These are phyloP conservation scores for Fraxinus velutina DNA, from an alignment of 305 asterid species.

Conservation along the genomic window DNA sequence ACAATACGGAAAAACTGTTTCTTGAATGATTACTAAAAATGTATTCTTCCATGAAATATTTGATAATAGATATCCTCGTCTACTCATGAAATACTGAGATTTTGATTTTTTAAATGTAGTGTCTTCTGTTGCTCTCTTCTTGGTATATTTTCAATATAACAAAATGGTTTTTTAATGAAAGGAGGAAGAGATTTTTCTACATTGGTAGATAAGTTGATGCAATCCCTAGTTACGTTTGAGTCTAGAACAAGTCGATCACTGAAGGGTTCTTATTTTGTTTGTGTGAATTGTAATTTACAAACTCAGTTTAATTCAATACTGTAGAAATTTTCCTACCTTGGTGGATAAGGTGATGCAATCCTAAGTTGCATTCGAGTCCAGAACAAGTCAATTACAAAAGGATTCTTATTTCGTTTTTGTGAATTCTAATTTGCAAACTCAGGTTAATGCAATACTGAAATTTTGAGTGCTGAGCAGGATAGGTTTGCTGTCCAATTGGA, in stretches of 20 bases:
- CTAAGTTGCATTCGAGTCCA: not conserved
- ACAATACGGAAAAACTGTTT: slow-evolving; percentile 6
- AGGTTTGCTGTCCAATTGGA: slow-evolving; percentile 63
- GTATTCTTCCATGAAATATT: slow-evolving; percentile 11
- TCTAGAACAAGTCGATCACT: not conserved
- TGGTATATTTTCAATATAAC: not conserved
- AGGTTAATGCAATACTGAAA: not conserved
- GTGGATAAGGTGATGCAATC: not conserved
- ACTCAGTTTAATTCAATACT: not conserved
- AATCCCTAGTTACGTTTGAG: slow-evolving; percentile 9
- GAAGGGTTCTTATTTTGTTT: slow-evolving; percentile 8
- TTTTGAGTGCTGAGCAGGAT: slow-evolving; percentile 43
- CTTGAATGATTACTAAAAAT: slow-evolving; percentile 2
- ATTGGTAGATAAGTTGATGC: not conserved
- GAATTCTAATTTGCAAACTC: not conserved
- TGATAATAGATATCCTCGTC: slow-evolving; percentile 12
- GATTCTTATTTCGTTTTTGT: not conserved
- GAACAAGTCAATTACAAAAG: not conserved
- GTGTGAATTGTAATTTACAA: not conserved
- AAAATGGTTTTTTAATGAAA: not conserved
- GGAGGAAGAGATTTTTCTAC: not conserved
- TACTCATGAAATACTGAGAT: slow-evolving; percentile 5
- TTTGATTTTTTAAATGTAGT: not conserved
- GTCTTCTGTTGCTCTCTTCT: not conserved
- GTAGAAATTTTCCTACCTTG: not conserved